These are phyloP conservation scores for Cryptococcus sp. DNA, from an alignment of 1,284 basidiomycete genomes.

Conservation along the genomic window DNA sequence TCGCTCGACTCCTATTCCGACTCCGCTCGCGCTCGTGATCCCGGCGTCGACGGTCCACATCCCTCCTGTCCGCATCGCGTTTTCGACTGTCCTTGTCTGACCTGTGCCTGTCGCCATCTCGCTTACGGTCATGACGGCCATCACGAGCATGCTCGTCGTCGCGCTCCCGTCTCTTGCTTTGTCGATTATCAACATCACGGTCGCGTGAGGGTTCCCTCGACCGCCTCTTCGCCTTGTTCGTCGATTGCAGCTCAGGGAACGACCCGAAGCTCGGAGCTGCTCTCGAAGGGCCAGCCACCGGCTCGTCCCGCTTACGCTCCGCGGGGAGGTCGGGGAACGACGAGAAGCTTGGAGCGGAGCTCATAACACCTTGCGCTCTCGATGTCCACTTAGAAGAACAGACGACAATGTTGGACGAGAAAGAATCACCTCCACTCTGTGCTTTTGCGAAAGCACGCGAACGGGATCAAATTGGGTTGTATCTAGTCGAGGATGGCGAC, in stretches of 20 bases:
- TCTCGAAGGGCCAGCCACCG: neutral
- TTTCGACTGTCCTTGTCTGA: neutral
- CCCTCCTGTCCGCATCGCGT: neutral
- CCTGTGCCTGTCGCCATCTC: neutral
- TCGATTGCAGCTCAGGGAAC: conserved; percentile 6
- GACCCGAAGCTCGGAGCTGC: conserved; percentile 12
- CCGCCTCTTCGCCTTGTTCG: conserved; percentile 1
- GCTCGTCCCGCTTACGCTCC: neutral
- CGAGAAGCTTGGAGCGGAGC: conserved; percentile 14
- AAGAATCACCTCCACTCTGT: conserved; percentile 1
- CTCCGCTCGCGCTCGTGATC: neutral
- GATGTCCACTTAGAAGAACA: neutral
- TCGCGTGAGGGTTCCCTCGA: conserved; percentile 1
- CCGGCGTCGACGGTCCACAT: neutral
- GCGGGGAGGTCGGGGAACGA: conserved; percentile 21
- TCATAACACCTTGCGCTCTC: neutral
- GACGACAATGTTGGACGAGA: neutral
- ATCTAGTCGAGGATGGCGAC: neutral
- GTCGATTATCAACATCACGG: neutral
- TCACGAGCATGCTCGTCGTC: neutral
- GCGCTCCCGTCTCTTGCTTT: neutral
- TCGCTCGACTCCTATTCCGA: neutral
- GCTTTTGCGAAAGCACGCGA: too few relatives aligned
- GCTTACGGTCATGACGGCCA: neutral
- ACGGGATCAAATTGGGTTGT: neutral